These are phyloP conservation scores for Torulaspora microellipsoides DNA, from an alignment of 805 yeast species.

Conservation along the genomic window DNA sequence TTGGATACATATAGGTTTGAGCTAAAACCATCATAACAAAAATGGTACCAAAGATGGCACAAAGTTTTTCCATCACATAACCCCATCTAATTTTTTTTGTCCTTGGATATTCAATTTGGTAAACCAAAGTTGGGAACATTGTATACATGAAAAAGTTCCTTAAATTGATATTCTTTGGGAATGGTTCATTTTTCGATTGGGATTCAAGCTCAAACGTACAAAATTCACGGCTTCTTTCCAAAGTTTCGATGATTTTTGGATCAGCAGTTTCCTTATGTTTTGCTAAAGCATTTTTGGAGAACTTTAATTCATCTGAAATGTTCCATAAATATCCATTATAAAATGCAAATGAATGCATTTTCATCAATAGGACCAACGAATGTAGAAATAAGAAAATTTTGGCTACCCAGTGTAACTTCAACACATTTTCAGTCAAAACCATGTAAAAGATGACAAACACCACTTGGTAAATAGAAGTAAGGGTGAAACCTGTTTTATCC, in stretches of 20 bases:
- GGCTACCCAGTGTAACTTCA: slow-evolving; percentile 79
- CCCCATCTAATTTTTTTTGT: slow-evolving; percentile 62
- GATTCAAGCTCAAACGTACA: slow-evolving; percentile 66
- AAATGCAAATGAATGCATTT: slow-evolving; percentile 88
- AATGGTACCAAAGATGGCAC: slow-evolving; percentile 85
- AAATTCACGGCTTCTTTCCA: slow-evolving; percentile 53
- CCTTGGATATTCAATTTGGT: slow-evolving; percentile 78
- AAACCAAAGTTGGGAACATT: slow-evolving; percentile 86
- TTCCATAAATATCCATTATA: slow-evolving; percentile 88
- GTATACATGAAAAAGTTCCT: slow-evolving; percentile 69
- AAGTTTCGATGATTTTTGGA: slow-evolving; percentile 32
- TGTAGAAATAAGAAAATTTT: slow-evolving; percentile 81
- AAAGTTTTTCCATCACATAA: slow-evolving; percentile 62
- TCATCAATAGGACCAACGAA: slow-evolving; percentile 84
- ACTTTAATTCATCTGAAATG: slow-evolving; percentile 49
- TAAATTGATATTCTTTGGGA: slow-evolving; percentile 70
- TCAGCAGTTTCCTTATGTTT: slow-evolving; percentile 35
- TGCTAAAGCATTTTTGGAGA: slow-evolving; percentile 43
- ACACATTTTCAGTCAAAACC: slow-evolving; percentile 47
- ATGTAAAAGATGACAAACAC: slow-evolving; percentile 50
- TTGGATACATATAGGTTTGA: slow-evolving; percentile 69
- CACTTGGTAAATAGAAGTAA: slow-evolving; percentile 57
- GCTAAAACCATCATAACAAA: slow-evolving; percentile 76
- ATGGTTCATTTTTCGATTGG: slow-evolving; percentile 45
- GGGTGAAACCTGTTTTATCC: slow-evolving; percentile 57